A percentile compares a stretch with the other conserved stretches of the same genome.
Conservation (phyloP, 345 rosid genomes). For the Melastoma malabathricum region DNA sequence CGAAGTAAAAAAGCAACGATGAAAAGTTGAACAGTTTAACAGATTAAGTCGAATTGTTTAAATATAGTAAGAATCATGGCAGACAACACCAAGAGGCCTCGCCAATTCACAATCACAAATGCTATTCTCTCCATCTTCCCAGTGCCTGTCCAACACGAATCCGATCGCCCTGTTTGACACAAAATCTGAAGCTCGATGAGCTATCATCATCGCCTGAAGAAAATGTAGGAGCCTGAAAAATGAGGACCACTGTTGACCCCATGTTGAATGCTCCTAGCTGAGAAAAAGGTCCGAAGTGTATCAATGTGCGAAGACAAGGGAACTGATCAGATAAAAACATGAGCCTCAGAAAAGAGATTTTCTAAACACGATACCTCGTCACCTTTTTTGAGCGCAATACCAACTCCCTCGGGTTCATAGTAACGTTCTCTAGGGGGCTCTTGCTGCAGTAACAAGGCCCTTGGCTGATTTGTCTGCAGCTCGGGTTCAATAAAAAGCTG, state of each 20-base stretch:
- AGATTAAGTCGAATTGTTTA: too few species aligned
- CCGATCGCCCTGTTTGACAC: conserved; percentile 48
- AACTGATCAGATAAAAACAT: not conserved
- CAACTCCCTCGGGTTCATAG: conserved; percentile 69
- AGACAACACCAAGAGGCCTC: too few species aligned
- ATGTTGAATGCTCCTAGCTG: conserved; percentile 82
- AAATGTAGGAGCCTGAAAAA: conserved; percentile 68
- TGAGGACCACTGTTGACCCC: conserved; percentile 91
- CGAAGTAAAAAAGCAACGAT: too few species aligned
- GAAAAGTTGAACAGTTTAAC: too few species aligned
- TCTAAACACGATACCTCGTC: conserved; percentile 34
- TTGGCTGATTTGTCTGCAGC: conserved; percentile 64
- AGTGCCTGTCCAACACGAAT: conserved; percentile 67
- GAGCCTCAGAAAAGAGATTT: not conserved
- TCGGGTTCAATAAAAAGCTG: conserved; percentile 90
- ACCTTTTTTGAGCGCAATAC: conserved; percentile 59
- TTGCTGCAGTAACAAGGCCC: conserved; percentile 39
- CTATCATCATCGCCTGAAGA: conserved; percentile 20
- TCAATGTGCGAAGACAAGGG: not conserved
- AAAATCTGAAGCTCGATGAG: conserved; percentile 50
- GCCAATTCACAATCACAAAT: not conserved
- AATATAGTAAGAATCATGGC: too few species aligned
- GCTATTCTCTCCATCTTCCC: conserved; percentile 47
- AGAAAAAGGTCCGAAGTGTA: conserved; percentile 3
- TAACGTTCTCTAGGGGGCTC: conserved; percentile 59